Percentiles rank a stretch among this genome's conserved stretches.
Conservation (phyloP, 495 filamentous ascomycete species). For the Annulohypoxylon stygium region DNA sequence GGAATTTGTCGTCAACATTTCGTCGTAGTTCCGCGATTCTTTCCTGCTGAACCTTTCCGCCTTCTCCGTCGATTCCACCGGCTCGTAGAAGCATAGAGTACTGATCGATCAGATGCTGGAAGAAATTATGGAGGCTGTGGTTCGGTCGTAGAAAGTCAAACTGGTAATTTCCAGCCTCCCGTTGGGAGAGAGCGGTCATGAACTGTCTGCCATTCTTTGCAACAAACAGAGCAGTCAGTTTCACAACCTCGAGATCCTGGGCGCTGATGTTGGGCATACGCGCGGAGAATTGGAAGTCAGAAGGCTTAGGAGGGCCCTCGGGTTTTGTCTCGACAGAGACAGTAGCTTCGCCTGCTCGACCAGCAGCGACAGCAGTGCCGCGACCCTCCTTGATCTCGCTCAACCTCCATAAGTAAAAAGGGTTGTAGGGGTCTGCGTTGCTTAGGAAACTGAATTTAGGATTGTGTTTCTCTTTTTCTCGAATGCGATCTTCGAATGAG, state of each 20-base stretch:
- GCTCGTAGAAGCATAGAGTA: conserved; percentile 85
- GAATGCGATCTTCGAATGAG: conserved; percentile 89
- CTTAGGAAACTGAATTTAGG: conserved; percentile 91
- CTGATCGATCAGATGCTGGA: conserved; percentile 90
- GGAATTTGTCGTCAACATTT: conserved; percentile 83
- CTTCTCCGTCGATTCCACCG: conserved; percentile 75
- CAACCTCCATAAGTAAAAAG: conserved; percentile 92
- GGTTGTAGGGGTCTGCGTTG: conserved; percentile 83
- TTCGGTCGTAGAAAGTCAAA: conserved; percentile 97
- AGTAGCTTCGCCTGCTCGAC: conserved; percentile 74
- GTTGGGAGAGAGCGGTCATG: conserved; percentile 87
- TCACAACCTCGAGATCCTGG: conserved; percentile 93
- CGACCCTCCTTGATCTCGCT: conserved; percentile 85
- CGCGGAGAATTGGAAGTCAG: conserved; percentile 92
- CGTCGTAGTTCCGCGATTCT: conserved; percentile 79
- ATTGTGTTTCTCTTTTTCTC: conserved; percentile 86
- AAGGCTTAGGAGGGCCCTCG: conserved; percentile 86
- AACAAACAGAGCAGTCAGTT: conserved; percentile 88
- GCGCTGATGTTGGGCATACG: conserved; percentile 98
- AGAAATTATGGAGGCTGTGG: conserved; percentile 95
- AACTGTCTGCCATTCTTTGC: conserved; percentile 92
- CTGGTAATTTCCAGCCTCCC: conserved; percentile 91
- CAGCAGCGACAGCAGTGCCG: conserved; percentile 83
- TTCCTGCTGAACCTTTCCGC: conserved; percentile 73
- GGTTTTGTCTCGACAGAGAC: conserved; percentile 71